Evolutionary conservation across 1,139 yeast species (phyloP), one percentile per base, ranked within the genome.

Genomic region (Kodamaea arcana): DNA sequence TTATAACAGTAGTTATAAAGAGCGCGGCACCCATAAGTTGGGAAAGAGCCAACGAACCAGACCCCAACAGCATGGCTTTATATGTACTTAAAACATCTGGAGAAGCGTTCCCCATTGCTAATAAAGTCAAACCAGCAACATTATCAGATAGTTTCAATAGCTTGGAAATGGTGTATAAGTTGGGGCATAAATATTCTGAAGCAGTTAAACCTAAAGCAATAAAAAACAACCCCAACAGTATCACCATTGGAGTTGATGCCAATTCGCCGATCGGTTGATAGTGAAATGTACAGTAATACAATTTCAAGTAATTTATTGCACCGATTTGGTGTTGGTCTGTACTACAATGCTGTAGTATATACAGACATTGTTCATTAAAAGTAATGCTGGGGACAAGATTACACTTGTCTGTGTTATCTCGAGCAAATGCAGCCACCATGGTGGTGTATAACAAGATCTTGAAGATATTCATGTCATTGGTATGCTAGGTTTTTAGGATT

Each of bases 91-190:
- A 72, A 3, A 92, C 79, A 57, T 92, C 98, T 0, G 97, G 96
- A 0, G 95, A 73, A 8, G 96, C 92, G 56, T 92, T 92, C 0
- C 97, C 97, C 43, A 90, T 68, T 0, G 98, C 95, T 38, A 92
- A 65, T 30, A 90, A 65, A 0, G 97, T 90, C 47, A 90, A 73
- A 0, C 97, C 97, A 3, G 95, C 84, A 25, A 90, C 63, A 37
- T 85, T 78, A 43, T 87, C 94, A 10, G 92, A 78, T 32, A 90
- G 58, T 10, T 78, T 73, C 14, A 87, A 60, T 31, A 69, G 56
- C 21, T 69, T 65, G 8, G 94, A 76, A 15, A 86, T 67, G 24
- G 78, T 68, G 36, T 78, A 72, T 14, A 87, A 59, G 47, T 84
- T 86, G 0, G 94, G 92, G 39, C 90, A 81, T 25, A 87, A 60